phyloP scores from a whole-genome alignment of 106 monocot species.

The Dendrobium huoshanense region DNA sequence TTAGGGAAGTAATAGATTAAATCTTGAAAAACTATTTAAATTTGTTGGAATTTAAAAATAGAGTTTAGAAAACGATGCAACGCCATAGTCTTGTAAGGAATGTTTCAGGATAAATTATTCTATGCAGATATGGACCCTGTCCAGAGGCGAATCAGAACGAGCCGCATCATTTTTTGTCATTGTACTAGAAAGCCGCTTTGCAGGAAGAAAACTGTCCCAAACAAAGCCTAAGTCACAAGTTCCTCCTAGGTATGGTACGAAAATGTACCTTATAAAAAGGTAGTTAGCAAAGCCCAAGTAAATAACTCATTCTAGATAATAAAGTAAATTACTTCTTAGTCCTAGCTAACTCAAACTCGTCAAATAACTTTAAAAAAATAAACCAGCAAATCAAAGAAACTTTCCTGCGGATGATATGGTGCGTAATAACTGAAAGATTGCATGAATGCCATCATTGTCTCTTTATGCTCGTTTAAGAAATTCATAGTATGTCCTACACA shows the following conservation, averaged over 20 bases:
- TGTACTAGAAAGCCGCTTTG: too few relatives aligned
- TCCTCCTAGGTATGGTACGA: background rate
- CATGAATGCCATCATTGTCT: background rate
- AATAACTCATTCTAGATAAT: background rate
- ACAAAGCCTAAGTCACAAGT: background rate
- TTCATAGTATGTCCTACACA: background rate
- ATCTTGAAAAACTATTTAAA: too few relatives aligned
- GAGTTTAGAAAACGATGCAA: too few relatives aligned
- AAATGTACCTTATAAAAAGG: background rate
- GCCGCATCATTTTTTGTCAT: too few relatives aligned
- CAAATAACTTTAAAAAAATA: background rate
- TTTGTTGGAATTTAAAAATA: too few relatives aligned
- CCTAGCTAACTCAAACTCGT: background rate
- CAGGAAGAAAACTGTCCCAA: too few relatives aligned
- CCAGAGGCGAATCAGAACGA: too few relatives aligned
- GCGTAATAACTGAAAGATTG: background rate
- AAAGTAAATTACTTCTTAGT: background rate
- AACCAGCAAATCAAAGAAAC: background rate
- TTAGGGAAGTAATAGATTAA: too few relatives aligned
- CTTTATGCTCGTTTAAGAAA: background rate
- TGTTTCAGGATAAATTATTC: too few relatives aligned
- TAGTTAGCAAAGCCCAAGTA: background rate
- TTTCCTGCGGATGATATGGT: background rate
- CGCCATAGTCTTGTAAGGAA: too few relatives aligned
- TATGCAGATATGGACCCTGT: too few relatives aligned